phyloP scores from a whole-genome alignment of 2,329 filamentous ascomycete species.

The Penicillium sclerotiorum region DNA sequence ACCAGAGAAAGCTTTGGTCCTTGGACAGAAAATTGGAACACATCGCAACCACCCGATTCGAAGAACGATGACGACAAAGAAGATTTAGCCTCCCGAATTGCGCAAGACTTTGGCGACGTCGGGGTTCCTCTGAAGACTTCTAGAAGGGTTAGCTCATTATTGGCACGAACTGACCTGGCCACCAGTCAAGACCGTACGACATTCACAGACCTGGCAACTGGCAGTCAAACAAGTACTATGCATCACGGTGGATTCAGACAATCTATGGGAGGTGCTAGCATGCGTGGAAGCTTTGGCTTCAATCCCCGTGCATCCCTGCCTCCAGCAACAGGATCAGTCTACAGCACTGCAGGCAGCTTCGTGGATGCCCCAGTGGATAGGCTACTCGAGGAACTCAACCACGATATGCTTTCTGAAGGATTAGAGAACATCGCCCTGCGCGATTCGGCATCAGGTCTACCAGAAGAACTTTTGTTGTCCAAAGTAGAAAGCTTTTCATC shows the following conservation, averaged over 20 bases:
- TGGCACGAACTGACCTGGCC: slow-evolving; percentile 83
- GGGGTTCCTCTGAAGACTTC: slow-evolving; percentile 61
- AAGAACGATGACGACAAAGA: slow-evolving; percentile 53
- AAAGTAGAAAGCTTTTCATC: slow-evolving; percentile 70
- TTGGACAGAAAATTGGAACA: slow-evolving; percentile 47
- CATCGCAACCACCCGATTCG: slow-evolving; percentile 27
- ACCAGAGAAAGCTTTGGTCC: slow-evolving; percentile 77
- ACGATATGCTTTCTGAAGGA: slow-evolving; percentile 65
- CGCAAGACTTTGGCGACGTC: slow-evolving; percentile 63
- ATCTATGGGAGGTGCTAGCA: slow-evolving; percentile 70
- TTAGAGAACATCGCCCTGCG: slow-evolving; percentile 73
- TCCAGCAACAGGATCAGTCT: slow-evolving; percentile 49
- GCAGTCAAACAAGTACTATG: slow-evolving; percentile 38
- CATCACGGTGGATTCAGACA: slow-evolving; percentile 60
- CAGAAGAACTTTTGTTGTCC: slow-evolving; percentile 71
- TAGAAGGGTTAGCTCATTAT: slow-evolving; percentile 87
- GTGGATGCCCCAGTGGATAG: slow-evolving; percentile 70
- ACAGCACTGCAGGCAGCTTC: slow-evolving; percentile 61
- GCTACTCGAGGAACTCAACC: slow-evolving; percentile 68
- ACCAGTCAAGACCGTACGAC: slow-evolving; percentile 78
- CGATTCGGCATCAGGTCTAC: slow-evolving; percentile 71
- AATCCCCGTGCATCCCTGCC: slow-evolving; percentile 60
- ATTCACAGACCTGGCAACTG: slow-evolving; percentile 72
- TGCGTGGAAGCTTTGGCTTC: slow-evolving; percentile 63
- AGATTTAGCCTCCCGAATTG: slow-evolving; percentile 69